These are phyloP conservation scores for Corylus avellana DNA, from an alignment of 306 rosid species.

Conservation along the genomic window DNA sequence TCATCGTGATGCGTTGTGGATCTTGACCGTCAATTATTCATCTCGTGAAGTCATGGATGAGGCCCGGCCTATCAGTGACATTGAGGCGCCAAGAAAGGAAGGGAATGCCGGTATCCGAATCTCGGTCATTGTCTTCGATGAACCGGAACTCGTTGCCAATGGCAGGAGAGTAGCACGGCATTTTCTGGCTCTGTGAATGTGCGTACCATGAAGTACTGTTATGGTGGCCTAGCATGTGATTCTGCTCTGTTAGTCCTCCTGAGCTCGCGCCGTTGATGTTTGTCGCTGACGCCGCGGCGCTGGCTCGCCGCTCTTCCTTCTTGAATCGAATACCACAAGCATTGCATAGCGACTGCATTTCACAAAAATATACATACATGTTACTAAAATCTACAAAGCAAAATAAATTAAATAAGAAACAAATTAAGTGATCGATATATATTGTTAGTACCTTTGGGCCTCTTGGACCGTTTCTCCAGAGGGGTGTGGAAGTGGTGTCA, in stretches of 20 bases:
- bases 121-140: slow-evolving; percentile 47
- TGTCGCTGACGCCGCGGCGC: slow-evolving; percentile 51
- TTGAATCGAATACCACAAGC: slow-evolving; percentile 98
- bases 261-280: slow-evolving; percentile 16
- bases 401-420: background rate
- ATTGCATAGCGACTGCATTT: slow-evolving; percentile 85
- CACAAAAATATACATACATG: background rate
- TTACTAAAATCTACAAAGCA: background rate
- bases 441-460: slow-evolving; percentile 76
- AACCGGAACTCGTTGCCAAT: slow-evolving; percentile 57
- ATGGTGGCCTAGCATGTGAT: slow-evolving; percentile 45
- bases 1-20: slow-evolving; percentile 40
- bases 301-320: slow-evolving; percentile 89
- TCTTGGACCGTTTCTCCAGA: slow-evolving; percentile 96
- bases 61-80: slow-evolving; percentile 79
- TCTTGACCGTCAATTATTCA: slow-evolving; percentile 45
- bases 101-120: slow-evolving; percentile 56
- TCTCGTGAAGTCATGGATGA: slow-evolving; percentile 91
- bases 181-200: slow-evolving; percentile 54
- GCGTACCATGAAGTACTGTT: slow-evolving; percentile 47
- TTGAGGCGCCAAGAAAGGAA: slow-evolving; percentile 93
- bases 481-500: slow-evolving; percentile 97
- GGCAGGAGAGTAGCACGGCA: slow-evolving; percentile 58
- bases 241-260: slow-evolving; percentile 41
- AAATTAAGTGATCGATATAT: background rate